These are phyloP conservation scores for Fusarium sp. DNA, from an alignment of 2,329 filamentous ascomycete species.

Conservation along the genomic window DNA sequence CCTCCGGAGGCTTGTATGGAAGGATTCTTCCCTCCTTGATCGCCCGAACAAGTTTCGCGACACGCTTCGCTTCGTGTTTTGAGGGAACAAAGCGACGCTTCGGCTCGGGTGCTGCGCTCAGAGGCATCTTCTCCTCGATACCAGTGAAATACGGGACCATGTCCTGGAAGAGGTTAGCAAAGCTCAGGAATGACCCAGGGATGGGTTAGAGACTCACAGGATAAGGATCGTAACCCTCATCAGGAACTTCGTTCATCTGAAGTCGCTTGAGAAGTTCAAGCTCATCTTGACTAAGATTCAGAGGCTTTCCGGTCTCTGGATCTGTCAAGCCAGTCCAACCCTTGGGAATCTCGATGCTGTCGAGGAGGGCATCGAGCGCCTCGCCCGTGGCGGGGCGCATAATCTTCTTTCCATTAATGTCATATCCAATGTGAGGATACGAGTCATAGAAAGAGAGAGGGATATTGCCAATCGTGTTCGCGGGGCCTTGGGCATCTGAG, in stretches of 20 bases:
- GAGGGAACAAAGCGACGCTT: constrained; percentile 96
- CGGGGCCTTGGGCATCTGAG: constrained; percentile 80
- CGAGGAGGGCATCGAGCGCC: constrained; percentile 90
- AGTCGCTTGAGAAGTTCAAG: constrained; percentile 88
- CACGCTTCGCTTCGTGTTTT: constrained; percentile 94
- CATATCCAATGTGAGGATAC: constrained; percentile 98
- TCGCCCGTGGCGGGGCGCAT: constrained; percentile 95
- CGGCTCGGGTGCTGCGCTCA: constrained; percentile 94
- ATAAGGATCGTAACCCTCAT: constrained; percentile 93
- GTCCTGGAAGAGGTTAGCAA: constrained; percentile 61
- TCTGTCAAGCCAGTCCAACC: constrained; percentile 98
- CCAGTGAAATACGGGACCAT: constrained; percentile 95
- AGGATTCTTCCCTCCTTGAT: constrained; percentile 94
- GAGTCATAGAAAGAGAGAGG: constrained; percentile 95
- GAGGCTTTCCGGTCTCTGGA: constrained; percentile 90
- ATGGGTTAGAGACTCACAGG: constrained; percentile 65
- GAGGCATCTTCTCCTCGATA: constrained; percentile 90
- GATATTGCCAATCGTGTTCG: constrained; percentile 96
- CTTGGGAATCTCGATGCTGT: constrained; percentile 96
- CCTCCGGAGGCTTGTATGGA: constrained; percentile 84
- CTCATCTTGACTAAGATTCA: constrained; percentile 89
- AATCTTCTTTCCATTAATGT: constrained; percentile 98
- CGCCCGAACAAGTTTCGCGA: constrained; percentile 97
- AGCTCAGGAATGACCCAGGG: neutral
- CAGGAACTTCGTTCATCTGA: constrained; percentile 87